Conservation (phyloP, 352 stramenopile species). For the Phytophthora quininea region DNA sequence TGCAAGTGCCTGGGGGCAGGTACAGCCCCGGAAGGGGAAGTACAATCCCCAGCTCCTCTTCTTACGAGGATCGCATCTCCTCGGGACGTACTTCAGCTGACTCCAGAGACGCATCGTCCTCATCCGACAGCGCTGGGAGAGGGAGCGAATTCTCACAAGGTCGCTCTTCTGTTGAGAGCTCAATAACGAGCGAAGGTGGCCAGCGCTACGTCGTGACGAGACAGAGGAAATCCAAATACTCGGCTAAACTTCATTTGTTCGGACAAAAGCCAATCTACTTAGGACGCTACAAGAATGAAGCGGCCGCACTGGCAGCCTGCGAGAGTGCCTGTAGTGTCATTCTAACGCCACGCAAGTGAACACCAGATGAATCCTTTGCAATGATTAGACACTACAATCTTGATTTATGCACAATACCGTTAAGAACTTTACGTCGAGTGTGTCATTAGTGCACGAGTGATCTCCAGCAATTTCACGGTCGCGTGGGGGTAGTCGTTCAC, state of each 20-base stretch:
- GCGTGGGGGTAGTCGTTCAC: no score
- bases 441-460: no score
- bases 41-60: constrained; percentile 17
- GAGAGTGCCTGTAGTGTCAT: constrained; percentile 63
- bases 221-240: constrained; percentile 67
- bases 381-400: no score
- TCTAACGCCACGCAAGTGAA: constrained; percentile 60
- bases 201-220: constrained; percentile 56
- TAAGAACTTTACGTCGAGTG: no score
- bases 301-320: constrained; percentile 59
- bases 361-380: not conserved
- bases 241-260: constrained; percentile 59
- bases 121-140: constrained; percentile 20
- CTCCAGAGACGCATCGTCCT: constrained; percentile 19
- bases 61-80: constrained; percentile 14
- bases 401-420: no score
- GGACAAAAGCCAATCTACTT: constrained; percentile 76
- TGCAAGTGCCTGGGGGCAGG: constrained; percentile 10
- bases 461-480: no score
- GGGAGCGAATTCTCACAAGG: constrained; percentile 25
- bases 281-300: constrained; percentile 69
- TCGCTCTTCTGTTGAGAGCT: constrained; percentile 18
- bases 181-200: constrained; percentile 5
- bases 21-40: constrained; percentile 27
- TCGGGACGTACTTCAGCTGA: constrained; percentile 6